Conservation (phyloP, 2,329 filamentous ascomycete species). For the Davidsoniella eucalypti region DNA sequence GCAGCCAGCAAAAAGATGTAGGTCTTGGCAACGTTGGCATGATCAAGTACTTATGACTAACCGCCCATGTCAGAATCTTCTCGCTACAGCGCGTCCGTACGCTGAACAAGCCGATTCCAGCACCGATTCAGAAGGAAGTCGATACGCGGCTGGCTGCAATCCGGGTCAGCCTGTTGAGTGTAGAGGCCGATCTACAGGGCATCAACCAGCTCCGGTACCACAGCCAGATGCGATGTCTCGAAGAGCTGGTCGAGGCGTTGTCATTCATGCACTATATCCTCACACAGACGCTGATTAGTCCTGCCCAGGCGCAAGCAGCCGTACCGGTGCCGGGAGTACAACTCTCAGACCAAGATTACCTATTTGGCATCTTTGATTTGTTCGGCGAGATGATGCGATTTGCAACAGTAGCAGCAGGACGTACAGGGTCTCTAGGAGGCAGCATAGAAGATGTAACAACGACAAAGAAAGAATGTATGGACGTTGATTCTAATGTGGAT, state of each 20-base stretch:
- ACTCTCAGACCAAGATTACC: constrained; percentile 62
- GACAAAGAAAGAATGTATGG: constrained; percentile 1
- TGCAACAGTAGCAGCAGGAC: constrained; percentile 73
- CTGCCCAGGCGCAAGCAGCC: constrained; percentile 37
- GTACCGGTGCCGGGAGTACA: constrained; percentile 38
- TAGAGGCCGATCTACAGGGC: constrained; percentile 58
- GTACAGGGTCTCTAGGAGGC: constrained; percentile 40
- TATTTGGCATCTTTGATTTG: constrained; percentile 83
- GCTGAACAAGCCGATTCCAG: constrained; percentile 45
- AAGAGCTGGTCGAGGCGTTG: constrained; percentile 87
- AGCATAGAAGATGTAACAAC: constrained; percentile 10
- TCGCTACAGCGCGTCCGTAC: constrained; percentile 37
- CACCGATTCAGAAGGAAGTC: constrained; percentile 53
- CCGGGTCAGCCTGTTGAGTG: constrained; percentile 44
- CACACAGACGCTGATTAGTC: constrained; percentile 56
- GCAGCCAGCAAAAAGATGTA: constrained; percentile 95
- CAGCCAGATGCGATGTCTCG: constrained; percentile 64
- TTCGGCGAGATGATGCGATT: constrained; percentile 96
- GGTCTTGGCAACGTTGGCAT: constrained; percentile 10
- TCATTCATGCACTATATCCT: constrained; percentile 79
- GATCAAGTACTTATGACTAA: too few species aligned
- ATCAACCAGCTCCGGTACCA: constrained; percentile 74
- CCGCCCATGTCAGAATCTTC: constrained; percentile 20
- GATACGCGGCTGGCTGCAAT: constrained; percentile 56
- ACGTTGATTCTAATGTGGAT: not conserved